These are phyloP conservation scores for Leccinum fallax DNA, from an alignment of 1,284 basidiomycete species.

Conservation along the genomic window DNA sequence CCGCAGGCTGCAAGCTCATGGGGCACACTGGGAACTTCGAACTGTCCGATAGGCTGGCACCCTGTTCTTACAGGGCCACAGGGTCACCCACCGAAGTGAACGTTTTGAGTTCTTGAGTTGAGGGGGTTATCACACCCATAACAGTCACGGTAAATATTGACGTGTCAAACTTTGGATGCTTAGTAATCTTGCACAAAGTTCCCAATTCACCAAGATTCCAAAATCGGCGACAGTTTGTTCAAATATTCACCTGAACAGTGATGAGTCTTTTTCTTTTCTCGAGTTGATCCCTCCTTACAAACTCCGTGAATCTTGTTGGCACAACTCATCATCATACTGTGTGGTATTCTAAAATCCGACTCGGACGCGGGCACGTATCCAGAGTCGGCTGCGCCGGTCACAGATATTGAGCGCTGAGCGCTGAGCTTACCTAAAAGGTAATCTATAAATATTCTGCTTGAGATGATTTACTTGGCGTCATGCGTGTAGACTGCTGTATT, in stretches of 20 bases:
- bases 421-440: conserved; percentile 5
- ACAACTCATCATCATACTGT: background rate
- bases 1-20: background rate
- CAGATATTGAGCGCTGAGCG: too few species aligned
- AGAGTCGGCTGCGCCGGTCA: background rate
- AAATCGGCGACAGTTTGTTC: background rate
- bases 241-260: background rate
- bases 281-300: background rate
- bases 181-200: background rate
- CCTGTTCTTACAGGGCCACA: background rate
- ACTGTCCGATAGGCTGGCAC: too few species aligned
- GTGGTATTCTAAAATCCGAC: background rate
- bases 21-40: background rate
- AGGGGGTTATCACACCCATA: background rate
- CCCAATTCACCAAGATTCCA: background rate
- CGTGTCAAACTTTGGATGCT: background rate
- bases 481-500: conserved; percentile 8
- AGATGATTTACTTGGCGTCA: conserved; percentile 6
- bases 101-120: background rate
- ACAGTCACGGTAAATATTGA: background rate
- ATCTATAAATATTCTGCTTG: conserved; percentile 2
- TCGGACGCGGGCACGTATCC: background rate
- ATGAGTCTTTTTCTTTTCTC: background rate
- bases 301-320: conserved; percentile 7
- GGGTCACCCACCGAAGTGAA: background rate